phyloP scores from a whole-genome alignment of 2,329 filamentous ascomycete species.

The Pestalotiopsis sp. region DNA sequence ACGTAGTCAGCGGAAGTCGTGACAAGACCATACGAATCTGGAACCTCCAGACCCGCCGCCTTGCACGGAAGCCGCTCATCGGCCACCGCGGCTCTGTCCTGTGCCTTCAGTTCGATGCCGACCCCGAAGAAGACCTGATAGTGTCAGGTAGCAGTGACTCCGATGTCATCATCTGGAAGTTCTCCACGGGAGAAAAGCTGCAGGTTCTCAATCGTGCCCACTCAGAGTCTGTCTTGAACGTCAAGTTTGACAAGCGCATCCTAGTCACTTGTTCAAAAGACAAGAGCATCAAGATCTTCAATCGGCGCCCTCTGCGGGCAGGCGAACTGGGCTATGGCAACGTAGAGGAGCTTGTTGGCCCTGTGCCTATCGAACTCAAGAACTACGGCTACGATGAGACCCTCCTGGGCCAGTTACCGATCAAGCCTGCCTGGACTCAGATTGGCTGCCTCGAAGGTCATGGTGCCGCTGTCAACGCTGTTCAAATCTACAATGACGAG shows the following conservation, averaged over 20 bases:
- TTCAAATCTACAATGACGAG: slow-evolving; percentile 83
- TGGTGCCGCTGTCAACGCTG: slow-evolving; percentile 90
- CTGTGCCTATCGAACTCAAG: slow-evolving; percentile 53
- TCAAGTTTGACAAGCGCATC: slow-evolving; percentile 88
- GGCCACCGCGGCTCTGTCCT: slow-evolving; percentile 87
- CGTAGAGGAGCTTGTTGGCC: slow-evolving; percentile 42
- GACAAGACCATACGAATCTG: slow-evolving; percentile 88
- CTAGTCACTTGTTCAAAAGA: slow-evolving; percentile 98
- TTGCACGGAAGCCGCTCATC: slow-evolving; percentile 72
- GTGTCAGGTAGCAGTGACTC: slow-evolving; percentile 94
- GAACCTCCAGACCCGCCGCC: slow-evolving; percentile 79
- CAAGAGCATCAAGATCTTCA: slow-evolving; percentile 96
- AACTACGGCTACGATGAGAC: slow-evolving; percentile 55
- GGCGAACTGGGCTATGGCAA: slow-evolving; percentile 60
- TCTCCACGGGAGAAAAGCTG: slow-evolving; percentile 84
- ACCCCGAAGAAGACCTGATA: slow-evolving; percentile 86
- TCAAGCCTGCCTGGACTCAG: slow-evolving; percentile 70
- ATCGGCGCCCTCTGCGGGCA: slow-evolving; percentile 67
- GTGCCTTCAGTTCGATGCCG: slow-evolving; percentile 92
- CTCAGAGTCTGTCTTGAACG: slow-evolving; percentile 87
- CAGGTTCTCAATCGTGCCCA: slow-evolving; percentile 79
- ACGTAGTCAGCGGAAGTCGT: slow-evolving; percentile 89
- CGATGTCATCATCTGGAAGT: slow-evolving; percentile 87
- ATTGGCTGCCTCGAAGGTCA: slow-evolving; percentile 84
- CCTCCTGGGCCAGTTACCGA: slow-evolving; percentile 47